Evolutionary conservation across 495 filamentous ascomycete genomes (phyloP), one percentile per base, ranked within the genome.

Genomic region (Elaphomyces granulatus): DNA sequence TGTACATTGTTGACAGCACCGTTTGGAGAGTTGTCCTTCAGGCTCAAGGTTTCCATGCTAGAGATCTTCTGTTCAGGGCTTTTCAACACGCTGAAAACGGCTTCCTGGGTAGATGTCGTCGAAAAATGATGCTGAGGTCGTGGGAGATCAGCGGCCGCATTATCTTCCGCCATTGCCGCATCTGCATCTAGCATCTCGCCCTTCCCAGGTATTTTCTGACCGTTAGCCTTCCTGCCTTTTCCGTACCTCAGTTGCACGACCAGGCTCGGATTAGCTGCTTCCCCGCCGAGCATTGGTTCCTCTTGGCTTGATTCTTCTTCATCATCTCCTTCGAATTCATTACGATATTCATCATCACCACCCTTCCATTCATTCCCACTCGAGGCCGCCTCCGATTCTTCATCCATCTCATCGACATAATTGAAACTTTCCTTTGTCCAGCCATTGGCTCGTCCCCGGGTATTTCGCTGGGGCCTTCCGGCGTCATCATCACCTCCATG

Each of bases 261-360:
- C 18, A 81, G 66, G 41, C 73, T 80, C 19, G 54, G 64, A 16
- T 60, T 59, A 15, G 76, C 66, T 2, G 67, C 72, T 15, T 75
- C 61, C 26, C 70, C 63, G 17, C 75, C 65, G 16, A 58, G 67
- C 54, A 61, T 57, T 3, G 63, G 66, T 26, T 74, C 75, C 33
- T 76, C 76, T 20, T 71, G 70, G 16, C 72, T 69, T 36, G 66
- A 48, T 36, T 67, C 60, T n/a, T 77, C 77, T 32, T 77, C 78
- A 36, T 77, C 67, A 36, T 78, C 78, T 32, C 74, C 74, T 32
- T 78, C 75, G 12, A 72, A 69, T 19, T 74, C 71, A 34, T 78
- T 72, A n/a, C 81, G 77, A 4, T 79, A 74, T 17, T 77, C 78
- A 42, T 85, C 78, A 30, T 80, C 77, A n/a, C 75, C 81, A 18